Percentiles rank a stretch among this genome's conserved stretches.
These are phyloP conservation scores for Eutrema salsugineum DNA, from an alignment of 441 rosid species.

Conservation along the genomic window DNA sequence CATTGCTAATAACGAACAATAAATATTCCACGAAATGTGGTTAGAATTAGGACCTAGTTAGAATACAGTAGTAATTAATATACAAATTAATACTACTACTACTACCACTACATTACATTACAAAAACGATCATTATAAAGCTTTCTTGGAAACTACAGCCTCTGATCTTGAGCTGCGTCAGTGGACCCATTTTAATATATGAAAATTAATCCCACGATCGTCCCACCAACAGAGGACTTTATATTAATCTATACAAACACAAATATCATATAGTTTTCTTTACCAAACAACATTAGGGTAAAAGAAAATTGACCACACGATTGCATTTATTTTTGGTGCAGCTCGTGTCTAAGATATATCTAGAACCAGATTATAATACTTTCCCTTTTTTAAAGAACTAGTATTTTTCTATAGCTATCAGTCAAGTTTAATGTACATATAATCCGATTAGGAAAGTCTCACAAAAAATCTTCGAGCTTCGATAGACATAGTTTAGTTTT, in stretches of 20 bases:
- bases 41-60: constrained; percentile 2
- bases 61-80: background rate
- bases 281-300: constrained; percentile 13
- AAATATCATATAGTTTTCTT: background rate
- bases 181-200: constrained; percentile 15
- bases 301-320: constrained; percentile 20
- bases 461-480: background rate
- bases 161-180: constrained; percentile 16
- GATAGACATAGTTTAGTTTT: background rate
- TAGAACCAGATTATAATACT: background rate
- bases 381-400: background rate
- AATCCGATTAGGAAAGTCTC: background rate
- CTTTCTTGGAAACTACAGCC: constrained; percentile 27
- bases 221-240: constrained; percentile 20
- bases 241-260: constrained; percentile 22
- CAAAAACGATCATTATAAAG: background rate
- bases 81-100: background rate
- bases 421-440: background rate
- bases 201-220: constrained; percentile 27
- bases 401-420: background rate
- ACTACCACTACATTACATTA: background rate
- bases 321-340: constrained; percentile 29
- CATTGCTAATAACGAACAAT: background rate
- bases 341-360: background rate
- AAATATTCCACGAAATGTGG: background rate